phyloP scores from a whole-genome alignment of 352 stramenopile genomes.

The Phytophthora cajani region DNA sequence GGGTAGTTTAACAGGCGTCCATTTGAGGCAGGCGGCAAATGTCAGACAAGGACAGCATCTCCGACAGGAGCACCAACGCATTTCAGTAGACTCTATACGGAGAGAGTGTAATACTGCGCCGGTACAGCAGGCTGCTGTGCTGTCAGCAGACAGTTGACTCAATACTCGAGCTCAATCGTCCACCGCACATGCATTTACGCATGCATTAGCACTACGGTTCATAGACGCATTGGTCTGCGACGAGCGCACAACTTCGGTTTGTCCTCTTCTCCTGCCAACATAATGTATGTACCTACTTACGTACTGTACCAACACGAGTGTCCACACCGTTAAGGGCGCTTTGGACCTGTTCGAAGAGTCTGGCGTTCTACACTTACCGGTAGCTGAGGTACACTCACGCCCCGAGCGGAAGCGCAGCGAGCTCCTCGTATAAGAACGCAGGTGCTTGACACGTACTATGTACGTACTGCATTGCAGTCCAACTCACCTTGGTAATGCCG shows the following conservation, averaged over 20 bases:
- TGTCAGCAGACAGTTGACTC: neutral
- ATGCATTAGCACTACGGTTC: neutral
- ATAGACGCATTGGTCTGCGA: neutral
- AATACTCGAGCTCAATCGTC: neutral
- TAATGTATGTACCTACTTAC: neutral
- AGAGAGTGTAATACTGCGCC: neutral
- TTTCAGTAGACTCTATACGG: neutral
- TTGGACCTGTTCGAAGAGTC: no score
- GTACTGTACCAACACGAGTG: neutral
- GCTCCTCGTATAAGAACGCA: conserved; percentile 7
- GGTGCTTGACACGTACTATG: no score
- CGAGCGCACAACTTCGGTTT: conserved; percentile 1
- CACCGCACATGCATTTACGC: neutral
- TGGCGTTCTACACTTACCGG: no score
- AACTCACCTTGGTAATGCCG: neutral
- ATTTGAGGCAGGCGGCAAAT: conserved; percentile 11
- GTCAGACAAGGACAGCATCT: neutral
- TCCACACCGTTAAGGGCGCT: neutral
- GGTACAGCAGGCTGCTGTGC: no score
- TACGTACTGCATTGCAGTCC: neutral
- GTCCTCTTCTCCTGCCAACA: neutral
- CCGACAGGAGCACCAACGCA: neutral
- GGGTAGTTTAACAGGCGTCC: conserved; percentile 1
- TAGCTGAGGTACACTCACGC: neutral
- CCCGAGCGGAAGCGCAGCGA: conserved; percentile 5